phyloP scores from a whole-genome alignment of 495 filamentous ascomycete genomes.

The Penicillium samsonianum region DNA sequence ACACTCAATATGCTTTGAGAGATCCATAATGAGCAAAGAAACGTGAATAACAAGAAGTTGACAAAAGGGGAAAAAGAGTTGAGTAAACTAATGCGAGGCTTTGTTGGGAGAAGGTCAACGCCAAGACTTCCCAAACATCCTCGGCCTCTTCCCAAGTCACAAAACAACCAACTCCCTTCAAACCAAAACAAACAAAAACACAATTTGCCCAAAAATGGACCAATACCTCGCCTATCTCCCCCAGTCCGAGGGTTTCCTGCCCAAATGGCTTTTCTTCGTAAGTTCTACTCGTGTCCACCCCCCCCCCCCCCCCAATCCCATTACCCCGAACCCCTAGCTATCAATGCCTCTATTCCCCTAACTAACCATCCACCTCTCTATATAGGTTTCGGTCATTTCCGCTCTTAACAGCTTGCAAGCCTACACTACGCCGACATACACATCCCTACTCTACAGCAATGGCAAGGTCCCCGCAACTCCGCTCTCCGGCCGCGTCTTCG shows the following conservation, averaged over 20 bases:
- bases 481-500: slow-evolving; percentile 81
- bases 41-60: slow-evolving; percentile 9
- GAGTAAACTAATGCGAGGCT: slow-evolving; percentile 14
- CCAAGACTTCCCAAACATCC: slow-evolving; percentile 33
- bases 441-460: slow-evolving; percentile 71
- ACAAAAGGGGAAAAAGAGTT: slow-evolving; percentile 24
- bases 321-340: not conserved
- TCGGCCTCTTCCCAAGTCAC: slow-evolving; percentile 17
- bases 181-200: not conserved
- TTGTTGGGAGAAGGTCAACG: slow-evolving; percentile 32
- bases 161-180: slow-evolving; percentile 1
- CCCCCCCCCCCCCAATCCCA: not conserved
- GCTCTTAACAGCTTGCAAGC: slow-evolving; percentile 80
- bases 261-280: slow-evolving; percentile 69
- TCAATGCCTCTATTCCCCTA: not conserved
- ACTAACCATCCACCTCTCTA: not conserved
- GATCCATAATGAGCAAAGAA: slow-evolving; percentile 37
- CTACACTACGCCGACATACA: slow-evolving; percentile 71
- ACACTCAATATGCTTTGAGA: slow-evolving; percentile 36
- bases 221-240: slow-evolving; percentile 47
- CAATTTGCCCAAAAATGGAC: slow-evolving; percentile 28
- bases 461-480: slow-evolving; percentile 51
- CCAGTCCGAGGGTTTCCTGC: slow-evolving; percentile 59
- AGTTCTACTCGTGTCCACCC: slow-evolving; percentile 16
- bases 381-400: slow-evolving; percentile 72